Evolutionary conservation across 192 early-diverging fungal species (phyloP).

Genomic region (Bifiguratus adelaidae): DNA sequence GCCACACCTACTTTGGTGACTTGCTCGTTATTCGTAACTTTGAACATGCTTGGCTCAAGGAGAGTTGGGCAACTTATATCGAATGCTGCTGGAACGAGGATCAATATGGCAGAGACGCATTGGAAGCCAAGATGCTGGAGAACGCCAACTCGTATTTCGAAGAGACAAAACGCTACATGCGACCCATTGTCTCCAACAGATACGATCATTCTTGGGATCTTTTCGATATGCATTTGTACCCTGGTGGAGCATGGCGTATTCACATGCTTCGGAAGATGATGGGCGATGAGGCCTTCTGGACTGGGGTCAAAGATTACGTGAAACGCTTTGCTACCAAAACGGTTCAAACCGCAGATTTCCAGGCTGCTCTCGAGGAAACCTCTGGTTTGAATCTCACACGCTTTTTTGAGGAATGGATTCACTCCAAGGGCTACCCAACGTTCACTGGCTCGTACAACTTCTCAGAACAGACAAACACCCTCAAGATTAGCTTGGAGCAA

Average conservation of each 20-base stretch:
- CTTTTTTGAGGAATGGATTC: conserved; percentile 63
- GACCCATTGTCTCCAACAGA: conserved; percentile 34
- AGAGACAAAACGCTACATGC: conserved; percentile 14
- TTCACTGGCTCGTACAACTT: conserved; percentile 41
- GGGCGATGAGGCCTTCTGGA: conserved; percentile 36
- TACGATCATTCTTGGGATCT: conserved; percentile 37
- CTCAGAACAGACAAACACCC: conserved; percentile 42
- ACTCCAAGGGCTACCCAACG: conserved; percentile 46
- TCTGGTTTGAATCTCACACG: conserved; percentile 43
- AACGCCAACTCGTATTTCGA: conserved; percentile 11
- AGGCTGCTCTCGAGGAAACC: conserved; percentile 31
- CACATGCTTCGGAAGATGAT: conserved; percentile 38
- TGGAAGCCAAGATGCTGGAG: conserved; percentile 14
- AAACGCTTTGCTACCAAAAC: conserved; percentile 17
- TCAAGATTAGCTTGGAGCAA: conserved; percentile 40
- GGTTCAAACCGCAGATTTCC: conserved; percentile 43
- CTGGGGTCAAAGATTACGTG: conserved; percentile 30
- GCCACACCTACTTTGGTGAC: conserved; percentile 45
- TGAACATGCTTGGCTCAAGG: conserved; percentile 49
- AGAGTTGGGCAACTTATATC: conserved; percentile 43
- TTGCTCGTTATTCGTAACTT: conserved; percentile 42
- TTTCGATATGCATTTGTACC: conserved; percentile 42
- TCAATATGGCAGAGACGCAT: conserved; percentile 18
- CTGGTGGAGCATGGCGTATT: conserved; percentile 35
- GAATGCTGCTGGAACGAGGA: conserved; percentile 22